Base-by-base conservation (phyloP, 1,284 basidiomycete species). In the Tilletia setariae region DNA sequence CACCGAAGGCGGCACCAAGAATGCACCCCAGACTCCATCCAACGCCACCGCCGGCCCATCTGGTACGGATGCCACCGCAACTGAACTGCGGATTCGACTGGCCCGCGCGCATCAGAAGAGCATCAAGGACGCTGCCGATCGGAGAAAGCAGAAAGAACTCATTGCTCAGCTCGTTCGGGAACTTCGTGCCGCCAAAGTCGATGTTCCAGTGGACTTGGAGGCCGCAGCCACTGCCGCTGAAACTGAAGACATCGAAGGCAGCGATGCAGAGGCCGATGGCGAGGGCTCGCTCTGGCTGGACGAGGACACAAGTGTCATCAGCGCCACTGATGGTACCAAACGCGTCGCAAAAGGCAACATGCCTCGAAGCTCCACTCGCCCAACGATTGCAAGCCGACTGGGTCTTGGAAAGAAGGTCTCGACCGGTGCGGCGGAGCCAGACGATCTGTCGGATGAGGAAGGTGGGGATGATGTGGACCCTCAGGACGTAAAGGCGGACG, bases 351-450 rank as follows among this genome's bases (percentile, higher is more conserved):
- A 11, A 40, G 32, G 25, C 23, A 49, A 49, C 23, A 56, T 67
- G 59, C 65, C 51, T 6, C 53, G 53, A 64, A 69, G 70, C 64
- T 72, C 21, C 63, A 74, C 65, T 35, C 66, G 64, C 23, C 70
- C 65, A 23, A 63, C 64, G 47, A 66, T 69, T 23, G 68, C 68
- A 11, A 66, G 65, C 46, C 56, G 68, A 8, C 62, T 67, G 4
- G 66, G 66, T 32, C 59, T 67, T 23, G 59, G 53, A 7, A 49
- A 25, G n/a, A 49, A 49, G 47, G 23, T 8, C 19, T 49, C 47
- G 8, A 25, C 8, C n/a, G 16, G 47, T 19, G 47, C 47, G 16
- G 47, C 23, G 23, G 47, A 49, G 9, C 11, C 11, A 8, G 47
- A 25, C 47, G 47, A 49, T 7, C 35, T 40, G 35, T 40, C 35